Percentiles rank a stretch among this genome's conserved stretches.
Evolutionary conservation across 1,284 basidiomycete species (phyloP).

Genomic region (Cystobasidium slooffiae): DNA sequence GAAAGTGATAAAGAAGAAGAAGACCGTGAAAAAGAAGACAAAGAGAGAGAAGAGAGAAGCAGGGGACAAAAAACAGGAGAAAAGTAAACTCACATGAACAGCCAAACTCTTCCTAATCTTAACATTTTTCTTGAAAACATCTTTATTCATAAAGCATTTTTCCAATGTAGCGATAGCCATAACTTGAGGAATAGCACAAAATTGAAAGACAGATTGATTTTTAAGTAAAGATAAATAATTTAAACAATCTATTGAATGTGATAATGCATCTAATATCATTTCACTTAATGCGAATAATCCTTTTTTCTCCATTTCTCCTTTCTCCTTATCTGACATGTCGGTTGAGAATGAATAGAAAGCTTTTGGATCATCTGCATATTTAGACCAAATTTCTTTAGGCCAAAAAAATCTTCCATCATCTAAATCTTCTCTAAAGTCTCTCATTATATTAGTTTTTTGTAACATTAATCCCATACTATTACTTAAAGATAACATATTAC

Average conservation of each 20-base stretch:
- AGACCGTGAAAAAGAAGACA: too few species aligned
- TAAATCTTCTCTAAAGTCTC: constrained; percentile 92
- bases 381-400: constrained; percentile 89
- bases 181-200: constrained; percentile 90
- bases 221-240: constrained; percentile 87
- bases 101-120: constrained; percentile 95
- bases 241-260: constrained; percentile 80
- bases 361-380: constrained; percentile 66
- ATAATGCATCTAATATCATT: constrained; percentile 87
- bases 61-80: too few species aligned
- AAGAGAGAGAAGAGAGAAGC: too few species aligned
- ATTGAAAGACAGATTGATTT: constrained; percentile 94
- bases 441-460: constrained; percentile 98
- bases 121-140: constrained; percentile 87
- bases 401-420: constrained; percentile 89
- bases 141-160: constrained; percentile 88
- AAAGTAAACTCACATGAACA: constrained; percentile 71
- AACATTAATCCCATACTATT: constrained; percentile 97
- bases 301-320: constrained; percentile 63
- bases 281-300: constrained; percentile 80
- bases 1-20: background rate
- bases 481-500: constrained; percentile 79
- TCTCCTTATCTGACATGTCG: constrained; percentile 55
- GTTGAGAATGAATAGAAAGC: constrained; percentile 56
- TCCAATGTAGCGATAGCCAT: constrained; percentile 97